Percentiles rank a stretch among this genome's conserved stretches.
Evolutionary conservation across 345 rosid genomes (phyloP).

Genomic region (Crucihimalaya himalaica): DNA sequence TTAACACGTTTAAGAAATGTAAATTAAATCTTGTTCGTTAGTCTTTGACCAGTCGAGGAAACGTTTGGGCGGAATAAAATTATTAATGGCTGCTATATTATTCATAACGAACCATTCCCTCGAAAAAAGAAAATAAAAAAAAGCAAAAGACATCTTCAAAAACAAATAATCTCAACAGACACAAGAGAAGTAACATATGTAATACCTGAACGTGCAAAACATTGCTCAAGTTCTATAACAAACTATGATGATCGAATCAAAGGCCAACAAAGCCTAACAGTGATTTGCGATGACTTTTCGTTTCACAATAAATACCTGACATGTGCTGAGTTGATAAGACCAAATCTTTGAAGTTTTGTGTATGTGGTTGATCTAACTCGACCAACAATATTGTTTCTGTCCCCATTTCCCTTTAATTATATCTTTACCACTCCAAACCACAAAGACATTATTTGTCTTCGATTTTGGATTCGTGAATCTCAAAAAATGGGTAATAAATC

Average conservation of each 20-base stretch:
- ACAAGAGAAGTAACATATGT: neutral
- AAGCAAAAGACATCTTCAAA: too few relatives aligned
- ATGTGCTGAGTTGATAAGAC: slow-evolving; percentile 38
- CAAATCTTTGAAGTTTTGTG: slow-evolving; percentile 19
- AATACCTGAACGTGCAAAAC: slow-evolving; percentile 25
- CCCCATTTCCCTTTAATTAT: slow-evolving; percentile 22
- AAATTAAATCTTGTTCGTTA: slow-evolving; percentile 1
- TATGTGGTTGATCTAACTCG: slow-evolving; percentile 36
- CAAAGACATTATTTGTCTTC: slow-evolving; percentile 10
- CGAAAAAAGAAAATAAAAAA: neutral
- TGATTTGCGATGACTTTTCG: slow-evolving; percentile 34
- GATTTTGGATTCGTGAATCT: slow-evolving; percentile 3
- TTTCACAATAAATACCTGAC: slow-evolving; percentile 29
- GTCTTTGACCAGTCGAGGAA: slow-evolving; percentile 4
- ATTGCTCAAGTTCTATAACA: too few relatives aligned
- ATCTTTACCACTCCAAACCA: slow-evolving; percentile 9
- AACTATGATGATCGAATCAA: slow-evolving; percentile 17
- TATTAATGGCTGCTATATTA: neutral
- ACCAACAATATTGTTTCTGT: slow-evolving; percentile 30
- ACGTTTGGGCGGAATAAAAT: neutral
- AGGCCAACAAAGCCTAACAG: slow-evolving; percentile 18
- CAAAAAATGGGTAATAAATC: slow-evolving; percentile 42
- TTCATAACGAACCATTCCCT: neutral
- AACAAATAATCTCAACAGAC: neutral
- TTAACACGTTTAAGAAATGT: slow-evolving; percentile 15